Evolutionary conservation across 768 basidiomycete genomes (phyloP).

Genomic region (Collybia sp.): DNA sequence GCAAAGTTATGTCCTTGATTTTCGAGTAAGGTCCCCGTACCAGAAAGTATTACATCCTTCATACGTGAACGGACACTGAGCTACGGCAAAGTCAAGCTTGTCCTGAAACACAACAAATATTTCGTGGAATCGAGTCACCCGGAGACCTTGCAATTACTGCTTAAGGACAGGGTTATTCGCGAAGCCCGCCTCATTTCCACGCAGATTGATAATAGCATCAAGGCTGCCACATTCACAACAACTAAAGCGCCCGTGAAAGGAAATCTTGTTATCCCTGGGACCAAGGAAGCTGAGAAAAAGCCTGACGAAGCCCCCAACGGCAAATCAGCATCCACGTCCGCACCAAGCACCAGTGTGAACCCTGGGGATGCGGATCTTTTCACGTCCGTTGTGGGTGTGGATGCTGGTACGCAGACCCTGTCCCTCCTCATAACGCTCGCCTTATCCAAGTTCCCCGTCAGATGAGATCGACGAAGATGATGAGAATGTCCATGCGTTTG

Average conservation of each 20-base stretch:
- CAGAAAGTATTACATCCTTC: slow-evolving; percentile 77
- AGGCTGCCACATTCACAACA: slow-evolving; percentile 71
- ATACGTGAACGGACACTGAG: slow-evolving; percentile 93
- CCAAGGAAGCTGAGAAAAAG: slow-evolving; percentile 68
- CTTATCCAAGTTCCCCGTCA: slow-evolving; percentile 20
- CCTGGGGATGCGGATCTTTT: slow-evolving; percentile 74
- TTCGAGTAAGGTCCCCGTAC: slow-evolving; percentile 75
- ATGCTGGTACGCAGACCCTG: slow-evolving; percentile 53
- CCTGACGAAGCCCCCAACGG: slow-evolving; percentile 39
- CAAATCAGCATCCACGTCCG: slow-evolving; percentile 17
- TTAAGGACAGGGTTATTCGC: slow-evolving; percentile 83
- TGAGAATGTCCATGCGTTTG: slow-evolving; percentile 94
- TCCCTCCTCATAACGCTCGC: not conserved
- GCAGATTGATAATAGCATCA: slow-evolving; percentile 70
- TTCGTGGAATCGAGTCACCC: slow-evolving; percentile 95
- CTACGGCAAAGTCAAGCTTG: slow-evolving; percentile 97
- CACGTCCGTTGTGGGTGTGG: slow-evolving; percentile 94
- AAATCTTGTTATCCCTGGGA: slow-evolving; percentile 84
- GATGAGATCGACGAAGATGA: slow-evolving; percentile 98
- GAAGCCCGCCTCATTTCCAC: slow-evolving; percentile 76
- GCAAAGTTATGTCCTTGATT: slow-evolving; percentile 1
- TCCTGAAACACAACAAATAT: slow-evolving; percentile 96
- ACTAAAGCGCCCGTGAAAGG: slow-evolving; percentile 81
- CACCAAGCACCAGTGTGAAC: slow-evolving; percentile 12
- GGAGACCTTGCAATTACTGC: slow-evolving; percentile 81